A percentile compares a stretch with the other conserved stretches of the same genome.
These are phyloP conservation scores for Cynara cardunculus DNA, from an alignment of 129 eudicot genomes.

Conservation along the genomic window DNA sequence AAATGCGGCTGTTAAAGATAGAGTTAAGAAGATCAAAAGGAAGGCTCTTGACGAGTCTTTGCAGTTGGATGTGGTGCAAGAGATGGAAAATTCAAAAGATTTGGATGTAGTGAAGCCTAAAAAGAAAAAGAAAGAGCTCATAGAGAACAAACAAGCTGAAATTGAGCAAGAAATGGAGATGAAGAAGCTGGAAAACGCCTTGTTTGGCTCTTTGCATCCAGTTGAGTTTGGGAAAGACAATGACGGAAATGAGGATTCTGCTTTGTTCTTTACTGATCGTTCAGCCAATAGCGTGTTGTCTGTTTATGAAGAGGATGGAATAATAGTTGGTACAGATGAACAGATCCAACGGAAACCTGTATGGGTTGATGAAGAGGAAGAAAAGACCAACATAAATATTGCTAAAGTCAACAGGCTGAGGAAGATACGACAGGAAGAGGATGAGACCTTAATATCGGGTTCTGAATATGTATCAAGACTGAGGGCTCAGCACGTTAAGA, in stretches of 20 bases:
- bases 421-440: constrained; percentile 82
- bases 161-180: constrained; percentile 62
- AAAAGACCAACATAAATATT: constrained; percentile 53
- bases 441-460: constrained; percentile 68
- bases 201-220: constrained; percentile 77
- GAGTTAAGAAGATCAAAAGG: constrained; percentile 52
- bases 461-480: constrained; percentile 68
- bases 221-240: constrained; percentile 65
- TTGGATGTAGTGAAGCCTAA: constrained; percentile 19
- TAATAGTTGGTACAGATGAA: constrained; percentile 21
- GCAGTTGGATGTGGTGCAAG: constrained; percentile 27
- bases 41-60: constrained; percentile 42
- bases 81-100: constrained; percentile 20
- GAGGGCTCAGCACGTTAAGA: constrained; percentile 84
- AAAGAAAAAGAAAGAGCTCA: constrained; percentile 57
- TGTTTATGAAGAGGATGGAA: constrained; percentile 55
- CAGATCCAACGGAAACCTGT: constrained; percentile 56
- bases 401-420: constrained; percentile 73
- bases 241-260: constrained; percentile 46
- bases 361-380: constrained; percentile 95
- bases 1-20: constrained; percentile 47
- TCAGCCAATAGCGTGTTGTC: constrained; percentile 48
- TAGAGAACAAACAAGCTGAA: constrained; percentile 33
- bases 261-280: constrained; percentile 63
- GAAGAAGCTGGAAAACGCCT: constrained; percentile 58